These are phyloP conservation scores for Hypoxylon lienhwacheense DNA, from an alignment of 495 filamentous ascomycete genomes.

Conservation along the genomic window DNA sequence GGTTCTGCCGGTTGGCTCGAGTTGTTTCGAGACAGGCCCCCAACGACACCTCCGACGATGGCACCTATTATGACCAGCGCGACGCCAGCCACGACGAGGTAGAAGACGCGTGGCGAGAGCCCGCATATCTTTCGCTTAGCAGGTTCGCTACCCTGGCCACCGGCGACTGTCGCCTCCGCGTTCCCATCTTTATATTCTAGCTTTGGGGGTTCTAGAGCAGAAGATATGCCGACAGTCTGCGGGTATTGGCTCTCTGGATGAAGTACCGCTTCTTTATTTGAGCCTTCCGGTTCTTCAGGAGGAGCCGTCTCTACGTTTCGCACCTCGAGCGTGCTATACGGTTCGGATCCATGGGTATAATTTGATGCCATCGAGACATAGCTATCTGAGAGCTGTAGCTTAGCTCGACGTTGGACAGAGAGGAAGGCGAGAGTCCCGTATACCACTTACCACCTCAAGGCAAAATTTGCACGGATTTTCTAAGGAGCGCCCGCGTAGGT, in stretches of 20 bases:
- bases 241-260: constrained; percentile 20
- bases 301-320: constrained; percentile 5
- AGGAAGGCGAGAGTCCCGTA: constrained; percentile 1
- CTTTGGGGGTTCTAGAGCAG: constrained; percentile 6
- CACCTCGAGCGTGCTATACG: constrained; percentile 33
- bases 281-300: not conserved
- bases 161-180: not conserved
- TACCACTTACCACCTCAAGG: not conserved
- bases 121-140: constrained; percentile 21
- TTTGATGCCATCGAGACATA: constrained; percentile 33
- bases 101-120: constrained; percentile 15
- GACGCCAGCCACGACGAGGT: constrained; percentile 11
- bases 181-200: not conserved
- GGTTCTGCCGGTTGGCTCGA: not conserved
- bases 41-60: constrained; percentile 24
- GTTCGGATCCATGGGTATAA: constrained; percentile 14
- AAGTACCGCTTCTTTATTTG: constrained; percentile 23
- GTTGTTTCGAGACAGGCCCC: constrained; percentile 6
- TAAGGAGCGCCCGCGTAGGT: not conserved
- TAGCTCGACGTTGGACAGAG: constrained; percentile 6
- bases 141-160: not conserved
- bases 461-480: not conserved
- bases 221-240: constrained; percentile 5
- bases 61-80: constrained; percentile 17
- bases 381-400: constrained; percentile 8